Evolutionary conservation across 495 filamentous ascomycete species (phyloP), one percentile per base, ranked within the genome.

Genomic region (Trypethelium eluteriae): DNA sequence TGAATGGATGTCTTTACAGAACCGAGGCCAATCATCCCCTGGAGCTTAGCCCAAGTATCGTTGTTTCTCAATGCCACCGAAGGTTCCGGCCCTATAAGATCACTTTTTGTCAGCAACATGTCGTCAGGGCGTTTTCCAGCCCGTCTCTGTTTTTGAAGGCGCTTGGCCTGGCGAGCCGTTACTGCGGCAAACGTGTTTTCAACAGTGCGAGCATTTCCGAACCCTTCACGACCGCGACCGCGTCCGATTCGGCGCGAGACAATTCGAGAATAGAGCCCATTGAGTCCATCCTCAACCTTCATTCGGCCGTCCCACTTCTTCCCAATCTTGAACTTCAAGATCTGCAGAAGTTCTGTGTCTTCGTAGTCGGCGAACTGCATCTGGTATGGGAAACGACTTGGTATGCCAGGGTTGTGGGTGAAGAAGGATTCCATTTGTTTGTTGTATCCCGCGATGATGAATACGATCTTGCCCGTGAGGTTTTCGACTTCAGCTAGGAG

Each of bases 371-470:
- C 72, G 68, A 93, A 93, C 34, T 82, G 77, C 34, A 93, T 70
- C 18, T 79, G 73, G 47, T 85, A 76, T 0, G 90, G 91, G 65
- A 94, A 83, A 0, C 90, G 86, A 69, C 89, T 91, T 0, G 83
- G 77, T 9, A 94, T 74, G 1, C 91, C 89, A 1, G 86, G 88
- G 65, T 93, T 93, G 68, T 93, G 89, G 0, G 81, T 83, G 63
- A 90, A 91, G 75, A 95, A 91, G 10, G 79, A 80, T 73, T 93
- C 89, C 90, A 95, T 95, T 65, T 88, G 78, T 64, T 85, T 85
- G 63, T 83, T 82, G 76, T 93, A 93, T 1, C 91, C 90, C 0
- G 90, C 89, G 3, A 93, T 79, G 14, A 95, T 82, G 66, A 95
- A 87, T 0, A 89, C 86, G 11, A 93, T 74, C 73, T 90, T 90